These are phyloP conservation scores for Kockovaella imperatae DNA, from an alignment of 768 basidiomycete genomes.

Conservation along the genomic window DNA sequence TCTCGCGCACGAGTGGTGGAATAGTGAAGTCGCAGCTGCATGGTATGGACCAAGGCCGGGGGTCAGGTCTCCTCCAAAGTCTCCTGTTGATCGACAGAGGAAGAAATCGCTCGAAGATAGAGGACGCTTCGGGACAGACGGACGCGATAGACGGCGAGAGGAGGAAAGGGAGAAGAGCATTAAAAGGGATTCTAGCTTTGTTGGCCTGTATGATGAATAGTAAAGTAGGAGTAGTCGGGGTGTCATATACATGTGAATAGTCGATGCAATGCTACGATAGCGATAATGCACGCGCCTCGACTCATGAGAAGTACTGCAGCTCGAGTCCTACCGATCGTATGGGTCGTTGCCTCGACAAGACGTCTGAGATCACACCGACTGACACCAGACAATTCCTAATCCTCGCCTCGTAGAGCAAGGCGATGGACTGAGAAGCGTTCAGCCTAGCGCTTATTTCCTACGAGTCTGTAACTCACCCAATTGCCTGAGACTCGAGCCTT, in stretches of 20 bases:
- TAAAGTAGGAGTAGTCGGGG: no score
- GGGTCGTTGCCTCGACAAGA: constrained; percentile 74
- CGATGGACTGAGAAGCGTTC: constrained; percentile 60
- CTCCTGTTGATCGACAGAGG: no score
- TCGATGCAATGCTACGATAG: no score
- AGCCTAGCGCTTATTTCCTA: neutral
- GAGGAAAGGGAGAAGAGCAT: neutral
- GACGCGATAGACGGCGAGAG: neutral
- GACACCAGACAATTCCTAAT: constrained; percentile 82
- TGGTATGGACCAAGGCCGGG: constrained; percentile 31
- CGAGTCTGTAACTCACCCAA: constrained; percentile 53
- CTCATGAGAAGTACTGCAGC: constrained; percentile 66
- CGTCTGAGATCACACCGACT: constrained; percentile 81
- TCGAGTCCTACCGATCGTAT: constrained; percentile 87
- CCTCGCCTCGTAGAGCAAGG: constrained; percentile 89
- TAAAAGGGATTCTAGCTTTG: constrained; percentile 9
- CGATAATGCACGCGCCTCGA: no score
- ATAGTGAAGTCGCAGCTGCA: constrained; percentile 21
- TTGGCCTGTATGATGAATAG: constrained; percentile 9
- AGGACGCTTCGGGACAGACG: neutral
- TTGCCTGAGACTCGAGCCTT: constrained; percentile 85
- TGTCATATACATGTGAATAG: neutral
- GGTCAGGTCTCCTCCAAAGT: no score
- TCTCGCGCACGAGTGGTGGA: constrained; percentile 31
- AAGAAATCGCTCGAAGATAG: no score